Percentiles rank a stretch among this genome's conserved stretches.
These are phyloP conservation scores for Anisogramma anomala DNA, from an alignment of 2,329 filamentous ascomycete species.

Conservation along the genomic window DNA sequence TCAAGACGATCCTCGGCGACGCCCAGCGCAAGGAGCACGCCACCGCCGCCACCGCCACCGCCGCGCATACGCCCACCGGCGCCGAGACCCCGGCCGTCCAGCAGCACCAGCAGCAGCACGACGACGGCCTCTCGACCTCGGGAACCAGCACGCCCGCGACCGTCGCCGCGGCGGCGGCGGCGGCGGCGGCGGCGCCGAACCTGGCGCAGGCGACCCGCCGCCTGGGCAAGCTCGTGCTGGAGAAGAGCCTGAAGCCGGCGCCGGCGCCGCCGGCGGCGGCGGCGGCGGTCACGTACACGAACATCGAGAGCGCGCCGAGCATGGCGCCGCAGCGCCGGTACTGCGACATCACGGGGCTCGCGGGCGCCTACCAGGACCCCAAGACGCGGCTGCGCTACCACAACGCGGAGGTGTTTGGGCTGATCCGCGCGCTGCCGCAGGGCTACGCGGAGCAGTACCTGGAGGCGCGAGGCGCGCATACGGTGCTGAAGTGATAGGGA, in stretches of 20 bases:
- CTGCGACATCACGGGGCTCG: slow-evolving; percentile 88
- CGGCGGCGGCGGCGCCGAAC: slow-evolving; percentile 52
- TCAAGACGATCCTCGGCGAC: slow-evolving; percentile 91
- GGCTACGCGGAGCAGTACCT: slow-evolving; percentile 79
- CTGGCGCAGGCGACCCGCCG: slow-evolving; percentile 83
- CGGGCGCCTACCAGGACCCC: slow-evolving; percentile 86
- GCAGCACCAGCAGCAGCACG: slow-evolving; percentile 22
- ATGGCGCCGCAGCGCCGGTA: slow-evolving; percentile 77
- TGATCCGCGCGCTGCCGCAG: slow-evolving; percentile 70
- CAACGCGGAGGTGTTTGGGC: slow-evolving; percentile 79
- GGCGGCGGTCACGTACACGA: slow-evolving; percentile 78
- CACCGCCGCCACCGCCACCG: slow-evolving; percentile 46
- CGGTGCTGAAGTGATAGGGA: slow-evolving; percentile 66
- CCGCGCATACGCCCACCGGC: slow-evolving; percentile 53
- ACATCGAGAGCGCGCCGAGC: slow-evolving; percentile 83
- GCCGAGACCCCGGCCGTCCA: slow-evolving; percentile 52
- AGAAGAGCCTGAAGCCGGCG: slow-evolving; percentile 55
- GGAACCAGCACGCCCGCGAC: slow-evolving; percentile 45
- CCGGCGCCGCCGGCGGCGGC: slow-evolving; percentile 21
- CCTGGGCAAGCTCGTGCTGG: slow-evolving; percentile 75
- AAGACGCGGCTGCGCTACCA: slow-evolving; percentile 91
- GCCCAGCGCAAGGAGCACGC: slow-evolving; percentile 70
- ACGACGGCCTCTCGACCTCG: slow-evolving; percentile 45
- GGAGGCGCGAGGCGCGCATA: slow-evolving; percentile 82
- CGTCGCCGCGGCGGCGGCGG: slow-evolving; percentile 1